Evolutionary conservation across 768 basidiomycete genomes (phyloP).

Genomic region (Suillus discolor): DNA sequence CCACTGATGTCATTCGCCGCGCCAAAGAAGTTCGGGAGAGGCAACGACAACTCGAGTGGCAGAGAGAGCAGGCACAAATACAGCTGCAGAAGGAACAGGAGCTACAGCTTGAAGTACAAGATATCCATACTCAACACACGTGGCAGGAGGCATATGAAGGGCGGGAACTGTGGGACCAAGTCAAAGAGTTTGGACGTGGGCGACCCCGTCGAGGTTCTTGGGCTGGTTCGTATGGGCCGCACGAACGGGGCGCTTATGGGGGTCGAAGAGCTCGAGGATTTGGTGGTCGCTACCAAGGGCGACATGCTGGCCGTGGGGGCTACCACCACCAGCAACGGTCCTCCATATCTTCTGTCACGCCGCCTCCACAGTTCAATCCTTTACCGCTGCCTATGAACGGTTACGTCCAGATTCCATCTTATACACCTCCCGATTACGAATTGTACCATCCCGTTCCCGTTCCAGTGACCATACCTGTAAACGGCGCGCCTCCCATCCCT

Average conservation of each 20-base stretch:
- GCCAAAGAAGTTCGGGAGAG: slow-evolving; percentile 33
- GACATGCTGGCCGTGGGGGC: slow-evolving; percentile 35
- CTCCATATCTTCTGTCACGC: slow-evolving; percentile 33
- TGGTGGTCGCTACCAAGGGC: slow-evolving; percentile 40
- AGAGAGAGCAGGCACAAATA: slow-evolving; percentile 15
- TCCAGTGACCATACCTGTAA: slow-evolving; percentile 23
- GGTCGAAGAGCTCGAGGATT: slow-evolving; percentile 39
- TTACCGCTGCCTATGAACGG: slow-evolving; percentile 30
- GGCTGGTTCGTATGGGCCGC: slow-evolving; percentile 22
- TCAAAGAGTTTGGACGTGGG: slow-evolving; percentile 19
- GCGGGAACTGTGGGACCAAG: slow-evolving; percentile 25
- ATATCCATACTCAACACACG: slow-evolving; percentile 15
- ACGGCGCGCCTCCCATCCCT: slow-evolving; percentile 38
- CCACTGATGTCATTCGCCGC: slow-evolving; percentile 28
- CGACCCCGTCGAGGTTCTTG: slow-evolving; percentile 38
- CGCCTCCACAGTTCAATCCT: slow-evolving; percentile 35
- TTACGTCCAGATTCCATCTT: slow-evolving; percentile 29
- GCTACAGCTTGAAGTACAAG: slow-evolving; percentile 13
- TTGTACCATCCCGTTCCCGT: slow-evolving; percentile 26
- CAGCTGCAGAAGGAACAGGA: slow-evolving; percentile 20
- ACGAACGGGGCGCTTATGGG: slow-evolving; percentile 34
- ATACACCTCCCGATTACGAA: slow-evolving; percentile 35
- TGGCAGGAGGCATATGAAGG: slow-evolving; percentile 30
- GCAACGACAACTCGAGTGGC: slow-evolving; percentile 19
- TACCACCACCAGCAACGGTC: slow-evolving; percentile 37